phyloP scores from a whole-genome alignment of 441 rosid species.

The Erysimum pusillum region DNA sequence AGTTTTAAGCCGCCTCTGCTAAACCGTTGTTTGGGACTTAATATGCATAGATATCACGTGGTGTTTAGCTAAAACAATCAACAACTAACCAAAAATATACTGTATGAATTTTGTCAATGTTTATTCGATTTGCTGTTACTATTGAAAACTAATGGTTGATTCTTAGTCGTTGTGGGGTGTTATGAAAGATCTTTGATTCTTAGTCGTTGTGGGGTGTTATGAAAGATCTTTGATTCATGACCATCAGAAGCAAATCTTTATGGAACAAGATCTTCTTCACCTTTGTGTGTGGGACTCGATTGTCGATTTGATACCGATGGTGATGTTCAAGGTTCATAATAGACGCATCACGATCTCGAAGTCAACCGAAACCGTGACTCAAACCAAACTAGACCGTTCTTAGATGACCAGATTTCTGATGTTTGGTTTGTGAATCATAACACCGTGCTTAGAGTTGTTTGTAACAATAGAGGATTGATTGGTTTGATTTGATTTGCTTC shows the following conservation, averaged over 20 bases:
- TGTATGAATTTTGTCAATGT: conserved; percentile 6
- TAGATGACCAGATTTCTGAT: conserved; percentile 4
- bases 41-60: conserved; percentile 11
- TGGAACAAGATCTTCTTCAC: conserved; percentile 36
- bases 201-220: conserved; percentile 29
- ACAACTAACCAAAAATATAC: background rate
- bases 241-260: conserved; percentile 45
- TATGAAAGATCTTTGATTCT: too few species aligned
- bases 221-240: conserved; percentile 30
- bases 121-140: conserved; percentile 33
- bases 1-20: background rate
- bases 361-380: conserved; percentile 34
- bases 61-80: conserved; percentile 5
- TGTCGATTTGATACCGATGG: conserved; percentile 30
- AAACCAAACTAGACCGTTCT: background rate
- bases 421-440: background rate
- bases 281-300: conserved; percentile 38
- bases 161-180: too few species aligned
- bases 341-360: conserved; percentile 26
- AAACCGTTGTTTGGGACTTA: background rate
- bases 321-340: conserved; percentile 42
- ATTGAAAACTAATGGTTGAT: conserved; percentile 15
- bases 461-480: conserved; percentile 1
- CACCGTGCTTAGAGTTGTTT: background rate
- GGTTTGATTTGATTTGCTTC: background rate